Conservation (phyloP, 2,329 filamentous ascomycete genomes). For the Neonectria faginata region DNA sequence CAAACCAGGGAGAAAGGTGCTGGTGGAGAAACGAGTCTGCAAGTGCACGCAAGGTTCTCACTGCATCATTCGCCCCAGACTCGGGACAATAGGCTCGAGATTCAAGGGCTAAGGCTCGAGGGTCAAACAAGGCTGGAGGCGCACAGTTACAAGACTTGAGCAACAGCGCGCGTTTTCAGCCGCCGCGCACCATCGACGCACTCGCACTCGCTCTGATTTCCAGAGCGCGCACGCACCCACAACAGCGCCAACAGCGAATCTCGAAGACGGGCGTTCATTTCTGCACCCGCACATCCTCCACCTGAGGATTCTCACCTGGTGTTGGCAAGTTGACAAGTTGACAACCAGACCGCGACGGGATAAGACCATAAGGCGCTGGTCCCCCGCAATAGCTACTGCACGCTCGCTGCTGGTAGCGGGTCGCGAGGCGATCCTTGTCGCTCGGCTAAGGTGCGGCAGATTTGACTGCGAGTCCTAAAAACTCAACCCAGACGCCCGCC, state of each 20-base stretch:
- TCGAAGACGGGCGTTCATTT: slow-evolving; percentile 9
- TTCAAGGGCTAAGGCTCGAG: slow-evolving; percentile 12
- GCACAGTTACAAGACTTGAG: slow-evolving; percentile 14
- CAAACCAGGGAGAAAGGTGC: slow-evolving; percentile 18
- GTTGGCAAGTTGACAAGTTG: slow-evolving; percentile 8
- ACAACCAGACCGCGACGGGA: slow-evolving; percentile 12
- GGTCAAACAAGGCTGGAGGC: slow-evolving; percentile 4
- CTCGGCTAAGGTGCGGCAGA: slow-evolving; percentile 54
- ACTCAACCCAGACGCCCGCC: slow-evolving; percentile 50
- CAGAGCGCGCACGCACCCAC: slow-evolving; percentile 7
- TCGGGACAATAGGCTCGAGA: slow-evolving; percentile 16
- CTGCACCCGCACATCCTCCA: neutral
- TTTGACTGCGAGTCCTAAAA: slow-evolving; percentile 54
- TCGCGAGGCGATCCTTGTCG: slow-evolving; percentile 40
- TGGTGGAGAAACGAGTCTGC: slow-evolving; percentile 37
- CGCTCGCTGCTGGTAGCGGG: slow-evolving; percentile 39
- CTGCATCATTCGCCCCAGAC: slow-evolving; percentile 9
- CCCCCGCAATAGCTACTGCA: slow-evolving; percentile 31
- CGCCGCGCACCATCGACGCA: neutral
- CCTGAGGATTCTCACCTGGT: neutral
- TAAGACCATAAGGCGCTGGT: slow-evolving; percentile 12
- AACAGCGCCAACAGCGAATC: slow-evolving; percentile 11
- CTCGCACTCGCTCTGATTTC: slow-evolving; percentile 12
- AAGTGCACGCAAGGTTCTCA: slow-evolving; percentile 43
- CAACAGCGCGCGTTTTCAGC: slow-evolving; percentile 10